Evolutionary conservation across 2,329 filamentous ascomycete species (phyloP).

Genomic region (Chaetomiaceae sp.): DNA sequence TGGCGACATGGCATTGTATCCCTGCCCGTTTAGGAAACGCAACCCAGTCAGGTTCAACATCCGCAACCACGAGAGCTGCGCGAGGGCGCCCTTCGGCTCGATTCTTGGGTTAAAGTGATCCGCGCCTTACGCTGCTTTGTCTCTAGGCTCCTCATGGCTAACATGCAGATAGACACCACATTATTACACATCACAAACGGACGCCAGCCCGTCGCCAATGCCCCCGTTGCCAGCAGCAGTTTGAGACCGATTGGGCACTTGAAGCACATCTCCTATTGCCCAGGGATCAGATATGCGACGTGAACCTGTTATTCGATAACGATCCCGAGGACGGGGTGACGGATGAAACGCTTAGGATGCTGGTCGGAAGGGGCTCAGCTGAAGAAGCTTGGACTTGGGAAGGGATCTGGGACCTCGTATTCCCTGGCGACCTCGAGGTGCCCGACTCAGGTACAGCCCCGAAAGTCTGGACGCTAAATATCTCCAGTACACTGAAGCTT

Average conservation of each 20-base stretch:
- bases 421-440: slow-evolving; percentile 18
- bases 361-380: background rate
- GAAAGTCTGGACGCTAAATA: background rate
- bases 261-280: slow-evolving; percentile 21
- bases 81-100: slow-evolving; percentile 41
- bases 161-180: slow-evolving; percentile 19
- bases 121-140: background rate
- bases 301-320: background rate
- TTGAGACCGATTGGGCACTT: slow-evolving; percentile 10
- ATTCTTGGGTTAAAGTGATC: slow-evolving; percentile 39
- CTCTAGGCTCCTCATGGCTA: background rate
- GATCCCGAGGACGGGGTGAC: slow-evolving; percentile 24
- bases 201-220: slow-evolving; percentile 11
- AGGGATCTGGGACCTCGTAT: slow-evolving; percentile 19
- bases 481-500: background rate
- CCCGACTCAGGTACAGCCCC: slow-evolving; percentile 19
- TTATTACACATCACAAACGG: slow-evolving; percentile 16
- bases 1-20: slow-evolving; percentile 5
- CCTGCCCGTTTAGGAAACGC: slow-evolving; percentile 42
- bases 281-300: slow-evolving; percentile 25
- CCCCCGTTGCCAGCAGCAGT: slow-evolving; percentile 18
- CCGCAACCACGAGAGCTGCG: slow-evolving; percentile 42
- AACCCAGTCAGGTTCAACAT: slow-evolving; percentile 45
- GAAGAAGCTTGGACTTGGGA: slow-evolving; percentile 20
- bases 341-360: slow-evolving; percentile 1